Evolutionary conservation across 176 grass and related monocot species (phyloP), one percentile per base, ranked within the genome.

Genomic region (Dactylis glomerata): DNA sequence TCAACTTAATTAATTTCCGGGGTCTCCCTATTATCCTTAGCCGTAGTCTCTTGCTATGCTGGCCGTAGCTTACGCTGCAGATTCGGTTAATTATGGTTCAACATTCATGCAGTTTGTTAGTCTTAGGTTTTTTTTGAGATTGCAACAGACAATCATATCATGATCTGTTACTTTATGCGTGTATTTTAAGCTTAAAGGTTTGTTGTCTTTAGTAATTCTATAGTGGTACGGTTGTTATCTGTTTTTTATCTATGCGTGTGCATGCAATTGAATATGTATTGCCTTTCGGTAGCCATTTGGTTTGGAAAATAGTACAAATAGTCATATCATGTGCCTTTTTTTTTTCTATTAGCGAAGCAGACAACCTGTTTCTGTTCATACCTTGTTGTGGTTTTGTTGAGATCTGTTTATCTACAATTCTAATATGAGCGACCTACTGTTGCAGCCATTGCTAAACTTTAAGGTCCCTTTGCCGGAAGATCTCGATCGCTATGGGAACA

Each of bases 391-490:
- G 28, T 38, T 78, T 86, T 28, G 59, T 75, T 75, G 26, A 55
- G 36, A 40, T 75, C 32, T 76, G 26, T 66, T 76, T 19, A 8
- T 77, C 66, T 56, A 57, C 12, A 19, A 69, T 45, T 75, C 65
- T 68, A 42, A 75, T 52, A 59, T 79, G 42, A 22, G 49, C 40
- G 70, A 82, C 81, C 66, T 81, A 12, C 50, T 64, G 20, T 72
- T 89, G 76, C 76, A 99, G 97, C 89, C 97, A 76, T 89, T 99
- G 86, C 79, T 96, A 82, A 96, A 82, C 85, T 99, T 96, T 87
- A 94, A 80, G 79, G 97, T 96, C 54, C 97, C 97, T 79, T 59
- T 78, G 80, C 90, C 84, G 0, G 90, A 92, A 77, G 93, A 96
- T 88, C 72, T 90, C 61, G 83, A 95, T 61, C 78, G 77, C 61